Percentiles rank a stretch among this genome's conserved stretches.
Evolutionary conservation across 2,329 filamentous ascomycete genomes (phyloP).

Genomic region (Hymenoscyphus infarciens): DNA sequence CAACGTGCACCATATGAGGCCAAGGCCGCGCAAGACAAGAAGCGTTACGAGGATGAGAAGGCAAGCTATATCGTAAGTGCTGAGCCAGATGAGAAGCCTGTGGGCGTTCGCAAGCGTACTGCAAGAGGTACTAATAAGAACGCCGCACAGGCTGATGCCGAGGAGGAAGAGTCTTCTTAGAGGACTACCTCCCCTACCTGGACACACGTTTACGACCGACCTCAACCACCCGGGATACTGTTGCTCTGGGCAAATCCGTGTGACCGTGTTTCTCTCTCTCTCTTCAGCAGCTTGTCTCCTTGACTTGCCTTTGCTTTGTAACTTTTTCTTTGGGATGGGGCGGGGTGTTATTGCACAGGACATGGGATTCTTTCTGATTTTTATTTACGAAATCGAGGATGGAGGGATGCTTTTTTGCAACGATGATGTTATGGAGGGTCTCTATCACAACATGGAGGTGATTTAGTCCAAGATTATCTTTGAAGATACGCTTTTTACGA

Average conservation of each 20-base stretch:
- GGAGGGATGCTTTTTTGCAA: slow-evolving; percentile 12
- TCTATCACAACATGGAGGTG: slow-evolving; percentile 24
- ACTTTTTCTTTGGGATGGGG: slow-evolving; percentile 31
- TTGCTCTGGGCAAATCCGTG: slow-evolving; percentile 17
- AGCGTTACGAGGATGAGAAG: slow-evolving; percentile 99
- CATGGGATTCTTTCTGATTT: slow-evolving; percentile 12
- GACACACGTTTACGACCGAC: slow-evolving; percentile 21
- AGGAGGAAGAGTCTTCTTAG: slow-evolving; percentile 50
- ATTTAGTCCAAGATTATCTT: slow-evolving; percentile 28
- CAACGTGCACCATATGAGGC: slow-evolving; percentile 92
- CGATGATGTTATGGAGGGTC: slow-evolving; percentile 31
- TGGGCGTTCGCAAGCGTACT: slow-evolving; percentile 23
- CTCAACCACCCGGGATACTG: slow-evolving; percentile 10
- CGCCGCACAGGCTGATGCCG: slow-evolving; percentile 49
- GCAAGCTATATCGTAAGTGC: slow-evolving; percentile 78
- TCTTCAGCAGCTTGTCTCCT: slow-evolving; percentile 14
- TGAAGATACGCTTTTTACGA: slow-evolving; percentile 23
- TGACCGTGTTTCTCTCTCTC: slow-evolving; percentile 14
- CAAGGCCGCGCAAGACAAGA: slow-evolving; percentile 97
- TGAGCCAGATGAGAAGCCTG: slow-evolving; percentile 8
- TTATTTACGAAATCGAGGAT: slow-evolving; percentile 19
- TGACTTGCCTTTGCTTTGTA: slow-evolving; percentile 18
- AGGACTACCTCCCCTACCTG: slow-evolving; percentile 15
- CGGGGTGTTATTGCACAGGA: slow-evolving; percentile 29
- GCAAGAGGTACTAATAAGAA: slow-evolving; percentile 35